Evolutionary conservation across 192 early-diverging fungal species (phyloP), one percentile per base, ranked within the genome.

Genomic region (Coemansia sp.): DNA sequence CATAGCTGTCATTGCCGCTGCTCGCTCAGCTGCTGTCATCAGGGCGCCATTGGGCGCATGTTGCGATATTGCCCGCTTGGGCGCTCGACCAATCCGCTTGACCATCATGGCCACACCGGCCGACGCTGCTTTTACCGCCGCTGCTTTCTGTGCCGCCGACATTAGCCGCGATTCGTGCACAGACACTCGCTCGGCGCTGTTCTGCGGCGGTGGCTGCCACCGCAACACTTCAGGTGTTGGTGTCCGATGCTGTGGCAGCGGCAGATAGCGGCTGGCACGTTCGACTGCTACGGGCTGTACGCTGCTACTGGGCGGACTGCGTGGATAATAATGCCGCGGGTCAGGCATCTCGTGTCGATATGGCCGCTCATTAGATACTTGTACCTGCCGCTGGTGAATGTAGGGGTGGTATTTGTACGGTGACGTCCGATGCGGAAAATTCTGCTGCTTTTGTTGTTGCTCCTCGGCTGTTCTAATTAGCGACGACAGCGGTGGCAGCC

Each of bases 71-170:
- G 51, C 12, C 20, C 74, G 74, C 68, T 76, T 76, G 3, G 56
- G 5, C 3, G 61, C 11, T 23, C 61, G 61, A 6, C 75, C 75
- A 3, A 58, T 36, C 24, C 75, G 69, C 70, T 64, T 68, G 54
- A 37, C 56, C 66, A 66, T 66, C 24, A 64, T 53, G 14, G 67
- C 63, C 10, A 73, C 76, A 1, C 66, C 76, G 0, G 56, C 9
- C 21, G 76, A 78, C 9, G 68, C 64, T 7, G 76, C 76, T 25
- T 61, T 64, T 7, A 78, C 70, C 0, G 76, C 76, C 14, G 76
- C 76, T 2, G 76, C 76, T 56, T 73, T 72, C 5, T 70, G 66
- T 4, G 76, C 76, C 3, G 76, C 76, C n/a, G 65, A 61, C 76
- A 78, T 78, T 42, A 71, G 66, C 51, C 70, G 61, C 10, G 63